phyloP scores from a whole-genome alignment of 805 yeast genomes.

The Wickerhamia fluorescens region DNA sequence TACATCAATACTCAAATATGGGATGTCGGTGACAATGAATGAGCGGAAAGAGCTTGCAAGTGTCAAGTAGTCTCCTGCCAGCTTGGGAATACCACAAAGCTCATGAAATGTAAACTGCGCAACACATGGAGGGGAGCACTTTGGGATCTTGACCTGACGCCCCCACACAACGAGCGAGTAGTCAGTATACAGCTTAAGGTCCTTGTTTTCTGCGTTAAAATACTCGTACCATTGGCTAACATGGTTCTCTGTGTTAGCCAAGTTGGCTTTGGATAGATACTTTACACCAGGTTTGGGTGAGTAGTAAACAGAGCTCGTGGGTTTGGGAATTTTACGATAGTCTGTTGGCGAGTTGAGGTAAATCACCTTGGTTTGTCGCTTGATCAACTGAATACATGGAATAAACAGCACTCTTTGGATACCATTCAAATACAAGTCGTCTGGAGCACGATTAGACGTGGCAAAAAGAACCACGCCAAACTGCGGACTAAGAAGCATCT shows the following conservation, averaged over 20 bases:
- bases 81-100: constrained; percentile 78
- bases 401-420: constrained; percentile 86
- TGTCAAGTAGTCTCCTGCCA: constrained; percentile 91
- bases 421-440: constrained; percentile 88
- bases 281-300: constrained; percentile 60
- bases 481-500: constrained; percentile 57
- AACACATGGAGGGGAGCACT: constrained; percentile 67
- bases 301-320: constrained; percentile 72
- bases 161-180: constrained; percentile 72
- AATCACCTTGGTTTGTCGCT: constrained; percentile 67
- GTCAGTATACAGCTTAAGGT: constrained; percentile 11
- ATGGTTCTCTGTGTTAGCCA: constrained; percentile 50
- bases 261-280: constrained; percentile 45
- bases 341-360: constrained; percentile 88
- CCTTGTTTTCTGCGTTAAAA: constrained; percentile 50
- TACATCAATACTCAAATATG: constrained; percentile 67
- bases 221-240: constrained; percentile 70
- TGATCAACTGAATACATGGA: constrained; percentile 82
- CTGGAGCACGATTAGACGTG: constrained; percentile 93
- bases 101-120: constrained; percentile 87
- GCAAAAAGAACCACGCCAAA: constrained; percentile 87
- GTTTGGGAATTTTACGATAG: constrained; percentile 83
- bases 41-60: constrained; percentile 70
- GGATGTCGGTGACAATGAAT: constrained; percentile 89
- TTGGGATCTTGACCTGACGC: constrained; percentile 68